Conservation (phyloP, 2,329 filamentous ascomycete species). For the Aureobasidium melanogenum region DNA sequence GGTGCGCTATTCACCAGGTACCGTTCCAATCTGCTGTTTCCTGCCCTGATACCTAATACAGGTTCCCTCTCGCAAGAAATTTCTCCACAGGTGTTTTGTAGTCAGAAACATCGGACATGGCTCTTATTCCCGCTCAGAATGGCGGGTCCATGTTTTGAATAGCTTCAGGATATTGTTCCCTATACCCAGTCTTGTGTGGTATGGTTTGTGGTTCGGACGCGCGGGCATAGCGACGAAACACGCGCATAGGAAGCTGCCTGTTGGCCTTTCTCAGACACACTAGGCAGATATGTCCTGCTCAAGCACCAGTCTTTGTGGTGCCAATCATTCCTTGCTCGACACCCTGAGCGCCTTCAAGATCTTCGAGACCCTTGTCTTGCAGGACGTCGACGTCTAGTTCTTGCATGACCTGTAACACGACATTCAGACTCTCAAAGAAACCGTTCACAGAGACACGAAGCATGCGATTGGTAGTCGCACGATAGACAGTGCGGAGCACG, state of each 20-base stretch:
- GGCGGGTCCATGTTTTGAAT: background rate
- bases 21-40: background rate
- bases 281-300: background rate
- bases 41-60: background rate
- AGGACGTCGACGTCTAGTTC: constrained; percentile 81
- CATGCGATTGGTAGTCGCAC: constrained; percentile 91
- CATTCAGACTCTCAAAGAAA: constrained; percentile 81
- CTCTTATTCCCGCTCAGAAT: background rate
- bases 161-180: background rate
- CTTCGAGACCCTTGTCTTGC: constrained; percentile 35
- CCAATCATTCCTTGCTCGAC: constrained; percentile 30
- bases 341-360: constrained; percentile 31
- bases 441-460: constrained; percentile 91
- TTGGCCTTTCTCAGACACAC: background rate
- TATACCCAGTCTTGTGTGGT: background rate
- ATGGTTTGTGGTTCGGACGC: background rate
- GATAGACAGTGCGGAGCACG: constrained; percentile 66
- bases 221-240: background rate
- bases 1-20: background rate
- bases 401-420: constrained; percentile 83
- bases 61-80: background rate
- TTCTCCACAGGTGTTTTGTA: too few relatives aligned
- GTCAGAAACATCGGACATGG: too few relatives aligned
- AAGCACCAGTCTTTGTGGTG: constrained; percentile 15
- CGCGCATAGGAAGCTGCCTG: background rate